These are phyloP conservation scores for Fusarium cyanostomum DNA, from an alignment of 2,329 filamentous ascomycete genomes.

Conservation along the genomic window DNA sequence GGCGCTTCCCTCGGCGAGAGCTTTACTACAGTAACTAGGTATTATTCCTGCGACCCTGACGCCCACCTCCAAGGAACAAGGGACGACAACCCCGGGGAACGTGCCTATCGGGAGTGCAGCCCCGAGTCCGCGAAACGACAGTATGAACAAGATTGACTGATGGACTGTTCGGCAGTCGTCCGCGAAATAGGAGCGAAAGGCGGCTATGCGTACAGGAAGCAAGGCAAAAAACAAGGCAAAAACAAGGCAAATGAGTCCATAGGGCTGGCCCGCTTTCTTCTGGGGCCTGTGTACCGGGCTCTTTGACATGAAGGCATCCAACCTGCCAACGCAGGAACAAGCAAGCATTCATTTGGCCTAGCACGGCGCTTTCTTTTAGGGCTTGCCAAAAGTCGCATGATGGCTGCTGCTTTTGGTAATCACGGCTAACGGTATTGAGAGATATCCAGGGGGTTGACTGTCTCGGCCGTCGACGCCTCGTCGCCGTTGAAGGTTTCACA, in stretches of 20 bases:
- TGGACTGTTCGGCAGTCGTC: not conserved
- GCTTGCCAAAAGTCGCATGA: slow-evolving; percentile 30
- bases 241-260: no score
- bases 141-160: not conserved
- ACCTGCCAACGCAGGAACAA: no score
- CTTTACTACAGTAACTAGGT: no score
- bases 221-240: no score
- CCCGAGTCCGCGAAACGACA: not conserved
- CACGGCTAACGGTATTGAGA: slow-evolving; percentile 27
- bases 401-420: slow-evolving; percentile 27
- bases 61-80: slow-evolving; percentile 8
- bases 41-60: not conserved
- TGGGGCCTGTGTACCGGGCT: not conserved
- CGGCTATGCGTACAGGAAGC: not conserved
- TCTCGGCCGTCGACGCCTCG: slow-evolving; percentile 30
- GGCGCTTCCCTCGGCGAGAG: slow-evolving; percentile 18
- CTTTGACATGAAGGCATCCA: slow-evolving; percentile 5
- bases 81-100: not conserved
- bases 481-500: slow-evolving; percentile 30
- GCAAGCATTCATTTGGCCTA: not conserved
- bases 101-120: slow-evolving; percentile 4
- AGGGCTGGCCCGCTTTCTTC: slow-evolving; percentile 22
- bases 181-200: not conserved
- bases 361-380: not conserved
- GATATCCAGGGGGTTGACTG: slow-evolving; percentile 16